phyloP scores from a whole-genome alignment of 140 eudicot species.

The Flaveria floridana region DNA sequence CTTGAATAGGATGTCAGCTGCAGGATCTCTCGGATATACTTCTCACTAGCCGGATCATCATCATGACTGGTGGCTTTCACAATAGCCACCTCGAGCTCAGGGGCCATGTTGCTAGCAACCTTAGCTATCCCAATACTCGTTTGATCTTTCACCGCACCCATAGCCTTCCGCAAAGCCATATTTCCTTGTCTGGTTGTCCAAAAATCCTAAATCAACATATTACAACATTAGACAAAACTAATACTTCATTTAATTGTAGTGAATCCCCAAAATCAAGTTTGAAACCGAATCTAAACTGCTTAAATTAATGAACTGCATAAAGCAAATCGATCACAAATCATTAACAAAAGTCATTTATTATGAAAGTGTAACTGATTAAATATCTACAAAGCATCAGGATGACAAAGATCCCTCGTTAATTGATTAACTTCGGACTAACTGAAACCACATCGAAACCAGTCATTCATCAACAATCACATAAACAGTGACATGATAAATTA shows the following conservation, averaged over 20 bases:
- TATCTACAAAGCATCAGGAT: not conserved
- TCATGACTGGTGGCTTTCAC: constrained; percentile 62
- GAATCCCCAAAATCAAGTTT: constrained; percentile 3
- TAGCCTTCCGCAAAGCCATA: constrained; percentile 53
- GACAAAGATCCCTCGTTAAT: constrained; percentile 15
- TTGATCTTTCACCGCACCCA: constrained; percentile 59
- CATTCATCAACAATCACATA: constrained; percentile 13
- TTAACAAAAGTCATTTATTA: not conserved
- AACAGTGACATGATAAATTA: not conserved
- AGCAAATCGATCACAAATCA: not conserved
- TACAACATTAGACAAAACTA: not conserved
- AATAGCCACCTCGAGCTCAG: constrained; percentile 55
- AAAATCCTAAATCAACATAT: not conserved
- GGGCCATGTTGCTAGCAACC: constrained; percentile 56
- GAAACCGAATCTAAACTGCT: not conserved
- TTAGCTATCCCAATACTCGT: constrained; percentile 58
- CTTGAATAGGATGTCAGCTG: constrained; percentile 52
- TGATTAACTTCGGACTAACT: constrained; percentile 12
- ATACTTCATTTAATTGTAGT: not conserved
- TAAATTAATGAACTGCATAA: not conserved
- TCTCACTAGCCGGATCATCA: constrained; percentile 54
- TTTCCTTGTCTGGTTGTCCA: not conserved
- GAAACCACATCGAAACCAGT: constrained; percentile 6
- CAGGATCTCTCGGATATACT: constrained; percentile 49
- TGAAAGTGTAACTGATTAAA: not conserved